These are phyloP conservation scores for Leccinum arenicola DNA, from an alignment of 768 basidiomycete species.

Conservation along the genomic window DNA sequence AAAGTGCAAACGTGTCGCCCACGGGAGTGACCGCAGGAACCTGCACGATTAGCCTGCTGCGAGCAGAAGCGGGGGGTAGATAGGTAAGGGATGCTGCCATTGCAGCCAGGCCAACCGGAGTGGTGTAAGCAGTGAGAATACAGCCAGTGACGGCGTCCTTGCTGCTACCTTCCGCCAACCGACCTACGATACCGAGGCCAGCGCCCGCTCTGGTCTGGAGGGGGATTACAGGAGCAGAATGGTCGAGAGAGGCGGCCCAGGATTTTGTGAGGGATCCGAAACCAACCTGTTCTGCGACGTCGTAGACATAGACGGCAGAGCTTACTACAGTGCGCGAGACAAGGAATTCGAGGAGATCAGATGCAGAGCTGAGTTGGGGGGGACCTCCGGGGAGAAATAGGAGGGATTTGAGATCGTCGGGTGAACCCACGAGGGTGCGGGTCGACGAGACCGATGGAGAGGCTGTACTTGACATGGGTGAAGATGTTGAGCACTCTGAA, in stretches of 20 bases:
- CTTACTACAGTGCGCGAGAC: constrained; percentile 53
- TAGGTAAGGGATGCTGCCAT: constrained; percentile 80
- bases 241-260: constrained; percentile 46
- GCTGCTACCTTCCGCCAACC: constrained; percentile 78
- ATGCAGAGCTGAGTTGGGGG: constrained; percentile 40
- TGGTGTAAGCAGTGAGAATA: constrained; percentile 75
- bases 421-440: constrained; percentile 34
- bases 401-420: constrained; percentile 31
- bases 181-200: constrained; percentile 73
- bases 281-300: constrained; percentile 80
- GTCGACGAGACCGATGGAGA: constrained; percentile 17
- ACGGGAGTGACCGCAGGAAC: constrained; percentile 71
- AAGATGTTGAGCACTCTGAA: too few species aligned
- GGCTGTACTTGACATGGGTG: constrained; percentile 4
- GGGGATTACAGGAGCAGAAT: constrained; percentile 55
- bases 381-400: constrained; percentile 1
- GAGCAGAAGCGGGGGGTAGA: constrained; percentile 59
- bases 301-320: constrained; percentile 76
- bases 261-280: constrained; percentile 72
- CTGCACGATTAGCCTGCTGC: constrained; percentile 76
- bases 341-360: constrained; percentile 65
- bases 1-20: constrained; percentile 65
- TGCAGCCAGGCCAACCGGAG: constrained; percentile 75
- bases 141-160: constrained; percentile 57
- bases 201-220: constrained; percentile 86